These are phyloP conservation scores for Pseudoscleropodium purum DNA, from an alignment of 225 moss, liverwort and hornwort species.

Conservation along the genomic window DNA sequence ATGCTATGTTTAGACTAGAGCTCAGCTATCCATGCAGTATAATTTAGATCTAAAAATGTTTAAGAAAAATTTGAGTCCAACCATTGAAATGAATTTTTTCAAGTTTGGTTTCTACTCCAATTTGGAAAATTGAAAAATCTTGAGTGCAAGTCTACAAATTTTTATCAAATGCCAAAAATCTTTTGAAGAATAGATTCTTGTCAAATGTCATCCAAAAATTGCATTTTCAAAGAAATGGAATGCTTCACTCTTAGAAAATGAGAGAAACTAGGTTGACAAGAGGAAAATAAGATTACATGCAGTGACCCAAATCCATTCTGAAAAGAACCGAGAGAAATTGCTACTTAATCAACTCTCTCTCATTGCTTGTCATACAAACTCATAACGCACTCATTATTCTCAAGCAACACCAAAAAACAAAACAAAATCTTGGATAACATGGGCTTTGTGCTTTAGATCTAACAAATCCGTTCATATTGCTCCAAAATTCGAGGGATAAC, in stretches of 20 bases:
- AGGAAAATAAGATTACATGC: too few relatives aligned
- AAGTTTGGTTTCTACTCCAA: not conserved
- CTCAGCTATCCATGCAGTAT: not conserved
- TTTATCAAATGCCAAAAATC: not conserved
- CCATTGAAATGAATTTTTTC: not conserved
- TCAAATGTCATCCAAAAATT: fast-evolving
- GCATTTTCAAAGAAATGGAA: fast-evolving
- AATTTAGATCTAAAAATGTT: not conserved
- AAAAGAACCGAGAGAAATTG: fast-evolving
- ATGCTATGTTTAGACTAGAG: fast-evolving
- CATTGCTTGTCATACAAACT: fast-evolving
- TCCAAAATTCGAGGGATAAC: fast-evolving
- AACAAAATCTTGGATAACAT: fast-evolving
- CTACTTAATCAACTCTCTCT: fast-evolving
- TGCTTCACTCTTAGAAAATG: fast-evolving
- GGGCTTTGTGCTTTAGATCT: fast-evolving
- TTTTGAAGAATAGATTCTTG: too few relatives aligned
- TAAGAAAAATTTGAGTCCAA: too few relatives aligned
- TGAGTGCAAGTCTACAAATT: not conserved
- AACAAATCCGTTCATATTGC: fast-evolving
- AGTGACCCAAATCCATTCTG: fast-evolving
- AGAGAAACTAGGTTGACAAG: fast-evolving
- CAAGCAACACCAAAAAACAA: too few relatives aligned
- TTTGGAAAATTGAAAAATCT: fast-evolving
- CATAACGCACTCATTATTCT: not conserved